phyloP scores from a whole-genome alignment of 495 filamentous ascomycete genomes.

The Daldinia caldariorum region DNA sequence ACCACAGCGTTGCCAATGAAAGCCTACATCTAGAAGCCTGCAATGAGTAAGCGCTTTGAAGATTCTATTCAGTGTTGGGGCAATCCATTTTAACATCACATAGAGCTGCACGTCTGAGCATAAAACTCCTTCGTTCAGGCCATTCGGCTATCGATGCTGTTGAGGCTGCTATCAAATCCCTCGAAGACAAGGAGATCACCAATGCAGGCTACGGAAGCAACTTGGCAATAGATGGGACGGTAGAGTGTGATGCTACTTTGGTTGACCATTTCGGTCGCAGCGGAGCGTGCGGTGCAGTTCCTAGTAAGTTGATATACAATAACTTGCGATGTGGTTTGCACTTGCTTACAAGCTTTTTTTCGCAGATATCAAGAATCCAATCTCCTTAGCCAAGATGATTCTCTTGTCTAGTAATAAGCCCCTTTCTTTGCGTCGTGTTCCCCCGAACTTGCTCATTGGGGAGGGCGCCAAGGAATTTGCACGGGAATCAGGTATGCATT shows the following conservation, averaged over 20 bases:
- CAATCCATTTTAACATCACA: not conserved
- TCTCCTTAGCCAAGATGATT: constrained; percentile 82
- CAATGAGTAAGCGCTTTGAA: constrained; percentile 71
- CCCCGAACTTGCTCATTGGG: constrained; percentile 90
- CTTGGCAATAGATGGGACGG: constrained; percentile 84
- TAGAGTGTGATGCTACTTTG: constrained; percentile 93
- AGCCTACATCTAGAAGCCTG: constrained; percentile 83
- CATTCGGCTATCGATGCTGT: constrained; percentile 89
- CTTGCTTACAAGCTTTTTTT: constrained; percentile 4
- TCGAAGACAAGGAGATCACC: constrained; percentile 94
- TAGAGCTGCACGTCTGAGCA: constrained; percentile 83
- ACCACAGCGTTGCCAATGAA: constrained; percentile 87
- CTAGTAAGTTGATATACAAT: constrained; percentile 66
- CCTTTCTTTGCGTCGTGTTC: constrained; percentile 83
- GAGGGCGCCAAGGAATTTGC: constrained; percentile 87
- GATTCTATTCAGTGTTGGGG: not conserved
- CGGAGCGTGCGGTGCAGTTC: constrained; percentile 89
- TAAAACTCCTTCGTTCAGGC: constrained; percentile 79
- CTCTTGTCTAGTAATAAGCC: constrained; percentile 76
- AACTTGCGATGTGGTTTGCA: not conserved
- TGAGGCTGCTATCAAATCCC: constrained; percentile 83
- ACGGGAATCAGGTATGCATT: constrained; percentile 73
- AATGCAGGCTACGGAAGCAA: constrained; percentile 98
- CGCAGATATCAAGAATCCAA: constrained; percentile 90
- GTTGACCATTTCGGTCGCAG: constrained; percentile 91